Conservation (phyloP, 805 yeast genomes). For the Wickerhamiella azyma region DNA sequence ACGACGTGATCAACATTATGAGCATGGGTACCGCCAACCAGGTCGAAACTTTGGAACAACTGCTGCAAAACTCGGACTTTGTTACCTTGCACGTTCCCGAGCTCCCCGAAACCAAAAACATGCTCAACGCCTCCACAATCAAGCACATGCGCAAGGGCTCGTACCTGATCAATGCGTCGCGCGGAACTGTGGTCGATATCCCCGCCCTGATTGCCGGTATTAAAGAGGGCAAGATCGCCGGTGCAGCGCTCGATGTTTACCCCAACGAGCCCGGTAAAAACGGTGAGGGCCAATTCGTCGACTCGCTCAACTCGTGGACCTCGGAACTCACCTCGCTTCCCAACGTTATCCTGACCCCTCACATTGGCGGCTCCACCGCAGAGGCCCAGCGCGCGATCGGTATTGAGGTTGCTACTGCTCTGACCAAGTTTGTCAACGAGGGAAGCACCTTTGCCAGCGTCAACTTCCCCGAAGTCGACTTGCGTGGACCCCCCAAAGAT, state of each 20-base stretch:
- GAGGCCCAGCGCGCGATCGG: constrained; percentile 98
- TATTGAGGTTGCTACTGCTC: constrained; percentile 77
- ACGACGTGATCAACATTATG: constrained; percentile 88
- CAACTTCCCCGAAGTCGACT: constrained; percentile 94
- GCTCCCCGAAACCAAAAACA: constrained; percentile 77
- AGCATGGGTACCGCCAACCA: constrained; percentile 93
- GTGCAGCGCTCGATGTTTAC: constrained; percentile 92
- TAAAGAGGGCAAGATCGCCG: constrained; percentile 88
- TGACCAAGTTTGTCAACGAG: constrained; percentile 86
- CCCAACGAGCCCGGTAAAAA: constrained; percentile 97
- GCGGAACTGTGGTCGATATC: constrained; percentile 96
- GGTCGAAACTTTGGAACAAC: constrained; percentile 70
- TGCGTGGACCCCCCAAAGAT: constrained; percentile 82
- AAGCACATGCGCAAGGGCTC: constrained; percentile 95
- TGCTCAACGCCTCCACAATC: constrained; percentile 80
- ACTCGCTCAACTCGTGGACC: constrained; percentile 69
- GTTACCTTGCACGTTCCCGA: constrained; percentile 92
- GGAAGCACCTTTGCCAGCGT: constrained; percentile 92
- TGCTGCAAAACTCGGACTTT: constrained; percentile 71
- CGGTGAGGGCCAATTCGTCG: constrained; percentile 66
- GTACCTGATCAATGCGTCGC: constrained; percentile 85
- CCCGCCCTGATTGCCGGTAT: constrained; percentile 86
- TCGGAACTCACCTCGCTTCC: constrained; percentile 68
- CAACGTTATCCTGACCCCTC: constrained; percentile 89
- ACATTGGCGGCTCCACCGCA: constrained; percentile 97